Evolutionary conservation across 306 rosid species (phyloP).

Genomic region (apple (Malus domestica)): DNA sequence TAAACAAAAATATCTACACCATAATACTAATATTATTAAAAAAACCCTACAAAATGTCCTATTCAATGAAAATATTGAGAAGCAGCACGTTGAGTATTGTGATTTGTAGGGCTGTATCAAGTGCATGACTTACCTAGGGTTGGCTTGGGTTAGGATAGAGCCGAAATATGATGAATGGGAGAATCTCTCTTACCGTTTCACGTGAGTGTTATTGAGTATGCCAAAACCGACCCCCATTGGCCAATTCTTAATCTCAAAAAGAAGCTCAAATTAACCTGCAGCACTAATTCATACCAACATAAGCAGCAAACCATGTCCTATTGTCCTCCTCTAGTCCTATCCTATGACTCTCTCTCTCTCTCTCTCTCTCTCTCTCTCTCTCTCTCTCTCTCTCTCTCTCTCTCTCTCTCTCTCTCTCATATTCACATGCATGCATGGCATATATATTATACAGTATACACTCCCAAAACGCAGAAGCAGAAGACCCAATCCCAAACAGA

Average conservation of each 20-base stretch:
- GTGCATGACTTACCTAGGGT: background rate
- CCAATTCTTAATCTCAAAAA: background rate
- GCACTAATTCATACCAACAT: background rate
- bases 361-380: background rate
- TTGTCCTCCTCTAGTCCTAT: background rate
- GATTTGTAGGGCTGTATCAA: background rate
- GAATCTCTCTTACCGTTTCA: background rate
- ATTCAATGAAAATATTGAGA: background rate
- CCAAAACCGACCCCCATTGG: constrained; percentile 6
- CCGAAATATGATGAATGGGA: background rate
- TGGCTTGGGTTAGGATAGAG: background rate
- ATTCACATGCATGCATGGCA: background rate
- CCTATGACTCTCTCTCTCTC: background rate
- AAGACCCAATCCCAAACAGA: background rate
- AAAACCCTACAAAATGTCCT: background rate
- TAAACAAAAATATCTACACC: background rate
- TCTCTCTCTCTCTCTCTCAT: background rate
- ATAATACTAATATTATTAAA: background rate
- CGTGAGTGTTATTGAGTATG: constrained; percentile 23
- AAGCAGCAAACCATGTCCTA: background rate
- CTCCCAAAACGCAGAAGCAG: background rate
- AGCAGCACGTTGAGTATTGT: background rate
- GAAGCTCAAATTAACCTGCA: background rate
- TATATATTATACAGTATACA: background rate
- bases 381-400: background rate